Evolutionary conservation across 441 rosid species (phyloP).

Genomic region (Macaranga tanarius): DNA sequence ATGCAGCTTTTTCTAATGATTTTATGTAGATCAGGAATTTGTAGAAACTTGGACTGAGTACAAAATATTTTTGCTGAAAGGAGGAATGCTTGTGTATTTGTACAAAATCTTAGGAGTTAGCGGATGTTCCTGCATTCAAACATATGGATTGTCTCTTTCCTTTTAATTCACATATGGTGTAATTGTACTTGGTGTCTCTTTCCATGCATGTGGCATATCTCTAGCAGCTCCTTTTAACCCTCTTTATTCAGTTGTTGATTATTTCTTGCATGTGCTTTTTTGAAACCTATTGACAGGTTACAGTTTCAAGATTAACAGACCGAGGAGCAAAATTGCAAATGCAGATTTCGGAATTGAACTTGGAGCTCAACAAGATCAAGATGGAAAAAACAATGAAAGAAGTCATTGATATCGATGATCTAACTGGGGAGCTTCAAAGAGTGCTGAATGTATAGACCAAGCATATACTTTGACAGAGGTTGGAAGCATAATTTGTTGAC

Average conservation of each 20-base stretch:
- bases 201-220: background rate
- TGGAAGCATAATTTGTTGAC: background rate
- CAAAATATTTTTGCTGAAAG: background rate
- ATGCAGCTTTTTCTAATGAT: background rate
- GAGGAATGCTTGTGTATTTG: too few species aligned
- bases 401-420: slow-evolving; percentile 59
- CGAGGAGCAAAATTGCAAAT: slow-evolving; percentile 66
- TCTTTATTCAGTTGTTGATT: too few species aligned
- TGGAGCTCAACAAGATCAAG: slow-evolving; percentile 50
- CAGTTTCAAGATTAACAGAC: slow-evolving; percentile 72
- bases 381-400: slow-evolving; percentile 34
- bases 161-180: too few species aligned
- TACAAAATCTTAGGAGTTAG: background rate
- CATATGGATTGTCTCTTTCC: too few species aligned
- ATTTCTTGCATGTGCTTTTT: background rate
- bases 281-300: slow-evolving; percentile 40
- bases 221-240: background rate
- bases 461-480: background rate
- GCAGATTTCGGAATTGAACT: slow-evolving; percentile 62
- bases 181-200: too few species aligned
- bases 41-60: background rate
- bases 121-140: background rate
- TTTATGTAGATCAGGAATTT: background rate
- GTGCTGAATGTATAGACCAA: slow-evolving; percentile 47
- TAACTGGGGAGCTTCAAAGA: slow-evolving; percentile 52